Conservation (phyloP, 2,329 filamentous ascomycete species). For the Alternaria angustiovoidea region DNA sequence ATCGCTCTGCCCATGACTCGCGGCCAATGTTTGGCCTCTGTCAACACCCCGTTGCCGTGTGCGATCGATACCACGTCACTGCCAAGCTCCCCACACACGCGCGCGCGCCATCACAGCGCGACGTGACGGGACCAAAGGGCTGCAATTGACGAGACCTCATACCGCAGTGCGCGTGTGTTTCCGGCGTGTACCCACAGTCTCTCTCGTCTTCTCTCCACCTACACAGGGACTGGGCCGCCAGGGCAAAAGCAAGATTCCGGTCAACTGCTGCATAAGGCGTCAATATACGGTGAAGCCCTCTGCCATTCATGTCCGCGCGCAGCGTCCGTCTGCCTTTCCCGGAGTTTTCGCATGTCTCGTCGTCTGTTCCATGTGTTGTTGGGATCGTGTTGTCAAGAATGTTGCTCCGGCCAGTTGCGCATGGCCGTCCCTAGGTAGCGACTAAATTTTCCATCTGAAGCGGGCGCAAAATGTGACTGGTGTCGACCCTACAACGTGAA, state of each 20-base stretch:
- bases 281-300: neutral
- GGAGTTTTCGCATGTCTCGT: neutral
- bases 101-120: conserved; percentile 24
- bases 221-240: neutral
- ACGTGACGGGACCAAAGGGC: conserved; percentile 21
- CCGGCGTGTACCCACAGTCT: neutral
- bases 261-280: neutral
- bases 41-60: conserved; percentile 42
- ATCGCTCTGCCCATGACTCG: conserved; percentile 32
- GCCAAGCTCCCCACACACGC: conserved; percentile 29
- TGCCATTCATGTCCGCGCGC: neutral
- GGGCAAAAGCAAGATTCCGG: neutral
- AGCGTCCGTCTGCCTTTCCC: neutral
- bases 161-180: neutral
- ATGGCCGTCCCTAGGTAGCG: conserved; percentile 5
- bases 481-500: neutral
- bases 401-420: neutral
- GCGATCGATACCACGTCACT: conserved; percentile 38
- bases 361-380: neutral
- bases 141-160: neutral
- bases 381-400: neutral
- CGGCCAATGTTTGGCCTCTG: conserved; percentile 27
- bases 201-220: neutral
- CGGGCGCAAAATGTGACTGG: conserved; percentile 12
- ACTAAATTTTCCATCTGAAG: conserved; percentile 13